A percentile compares a stretch with the other conserved stretches of the same genome.
Conservation (phyloP, 1,284 basidiomycete genomes). For the Malassezia equina region DNA sequence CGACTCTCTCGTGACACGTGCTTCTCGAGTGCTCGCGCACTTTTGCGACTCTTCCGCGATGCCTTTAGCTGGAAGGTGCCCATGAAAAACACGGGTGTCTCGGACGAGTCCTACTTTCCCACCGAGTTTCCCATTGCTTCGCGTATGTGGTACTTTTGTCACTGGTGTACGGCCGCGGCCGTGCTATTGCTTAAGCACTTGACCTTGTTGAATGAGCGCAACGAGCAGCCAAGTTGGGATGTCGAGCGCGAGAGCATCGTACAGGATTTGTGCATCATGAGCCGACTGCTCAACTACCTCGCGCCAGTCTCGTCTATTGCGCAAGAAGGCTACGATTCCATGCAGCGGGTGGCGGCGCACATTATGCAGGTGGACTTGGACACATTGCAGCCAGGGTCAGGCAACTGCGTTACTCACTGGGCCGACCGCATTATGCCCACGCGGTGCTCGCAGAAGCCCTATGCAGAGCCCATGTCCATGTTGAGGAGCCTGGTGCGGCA, state of each 20-base stretch:
- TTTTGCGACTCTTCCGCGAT: conserved; percentile 32
- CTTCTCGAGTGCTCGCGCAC: conserved; percentile 26
- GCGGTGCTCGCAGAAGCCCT: not conserved
- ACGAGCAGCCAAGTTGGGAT: conserved; percentile 28
- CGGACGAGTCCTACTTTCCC: conserved; percentile 21
- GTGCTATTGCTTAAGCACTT: conserved; percentile 36
- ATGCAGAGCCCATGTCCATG: conserved; percentile 10
- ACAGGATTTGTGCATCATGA: conserved; percentile 34
- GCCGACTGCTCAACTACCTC: conserved; percentile 29
- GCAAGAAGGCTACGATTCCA: conserved; percentile 25
- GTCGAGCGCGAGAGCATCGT: conserved; percentile 29
- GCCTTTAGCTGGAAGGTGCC: conserved; percentile 33
- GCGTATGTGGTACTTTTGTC: conserved; percentile 33
- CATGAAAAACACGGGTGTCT: conserved; percentile 9
- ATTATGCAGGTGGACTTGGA: not conserved
- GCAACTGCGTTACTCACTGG: conserved; percentile 13
- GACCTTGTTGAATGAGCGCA: conserved; percentile 30
- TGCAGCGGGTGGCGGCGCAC: conserved; percentile 21
- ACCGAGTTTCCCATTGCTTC: conserved; percentile 21
- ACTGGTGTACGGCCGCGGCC: conserved; percentile 29
- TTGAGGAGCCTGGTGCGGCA: not conserved
- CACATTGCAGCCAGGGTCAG: not conserved
- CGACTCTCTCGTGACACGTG: conserved; percentile 34
- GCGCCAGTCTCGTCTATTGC: conserved; percentile 28
- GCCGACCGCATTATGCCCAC: conserved; percentile 9